Evolutionary conservation across 208 protist species (phyloP).

Genomic region (Leishmania major): DNA sequence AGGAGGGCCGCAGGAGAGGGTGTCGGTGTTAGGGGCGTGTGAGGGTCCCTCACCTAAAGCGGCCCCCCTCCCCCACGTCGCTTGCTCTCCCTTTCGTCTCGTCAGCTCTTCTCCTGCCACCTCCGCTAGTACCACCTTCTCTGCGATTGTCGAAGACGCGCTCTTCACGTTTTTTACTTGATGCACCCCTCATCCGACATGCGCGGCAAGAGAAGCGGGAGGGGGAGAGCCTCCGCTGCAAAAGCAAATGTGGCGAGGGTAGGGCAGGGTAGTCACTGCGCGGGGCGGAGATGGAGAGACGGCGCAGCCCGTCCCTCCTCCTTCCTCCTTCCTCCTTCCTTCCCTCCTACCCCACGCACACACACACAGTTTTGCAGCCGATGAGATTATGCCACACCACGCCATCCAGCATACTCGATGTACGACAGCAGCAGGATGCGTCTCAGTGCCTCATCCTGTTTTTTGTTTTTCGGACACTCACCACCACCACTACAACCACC

Average conservation of each 20-base stretch:
- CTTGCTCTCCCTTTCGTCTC: not conserved
- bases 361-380: not conserved
- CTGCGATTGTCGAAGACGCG: not conserved
- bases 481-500: too few species aligned
- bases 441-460: not conserved
- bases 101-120: not conserved
- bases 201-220: not conserved
- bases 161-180: not conserved
- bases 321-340: not conserved
- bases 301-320: not conserved
- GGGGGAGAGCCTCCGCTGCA: not conserved
- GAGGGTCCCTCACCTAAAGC: not conserved
- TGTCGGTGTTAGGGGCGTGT: not conserved
- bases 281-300: not conserved
- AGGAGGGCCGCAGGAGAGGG: not conserved
- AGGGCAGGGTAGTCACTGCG: not conserved
- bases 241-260: not conserved
- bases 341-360: not conserved
- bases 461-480: not conserved
- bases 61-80: not conserved
- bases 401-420: not conserved
- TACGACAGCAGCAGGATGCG: not conserved
- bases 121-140: not conserved
- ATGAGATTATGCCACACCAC: not conserved
- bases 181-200: not conserved